Evolutionary conservation across 805 yeast genomes (phyloP).

Genomic region (Lipomyces mesembrius): DNA sequence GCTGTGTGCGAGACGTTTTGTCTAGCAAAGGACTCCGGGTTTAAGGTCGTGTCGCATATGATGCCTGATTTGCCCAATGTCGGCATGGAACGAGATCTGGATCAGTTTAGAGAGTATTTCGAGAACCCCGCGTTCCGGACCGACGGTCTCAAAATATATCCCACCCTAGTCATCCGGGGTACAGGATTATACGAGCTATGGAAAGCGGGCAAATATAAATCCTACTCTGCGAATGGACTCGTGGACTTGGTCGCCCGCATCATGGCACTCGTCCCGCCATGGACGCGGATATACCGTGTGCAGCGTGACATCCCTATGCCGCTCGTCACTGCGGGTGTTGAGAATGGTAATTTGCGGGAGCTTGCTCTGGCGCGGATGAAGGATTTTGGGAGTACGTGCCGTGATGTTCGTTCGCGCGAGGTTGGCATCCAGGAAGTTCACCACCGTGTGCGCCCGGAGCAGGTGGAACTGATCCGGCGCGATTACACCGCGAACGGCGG

Average conservation of each 20-base stretch:
- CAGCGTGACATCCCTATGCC: constrained; percentile 99
- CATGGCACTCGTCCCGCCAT: constrained; percentile 95
- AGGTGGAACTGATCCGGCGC: constrained; percentile 91
- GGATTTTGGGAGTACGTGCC: constrained; percentile 93
- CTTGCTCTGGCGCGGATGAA: constrained; percentile 96
- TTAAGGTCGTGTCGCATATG: constrained; percentile 97
- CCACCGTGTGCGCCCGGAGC: constrained; percentile 95
- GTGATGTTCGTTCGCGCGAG: constrained; percentile 97
- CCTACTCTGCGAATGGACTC: constrained; percentile 91
- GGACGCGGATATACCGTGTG: constrained; percentile 98
- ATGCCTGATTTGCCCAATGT: constrained; percentile 99
- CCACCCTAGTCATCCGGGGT: constrained; percentile 95
- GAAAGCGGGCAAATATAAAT: constrained; percentile 93
- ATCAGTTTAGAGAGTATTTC: constrained; percentile 94
- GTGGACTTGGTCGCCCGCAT: constrained; percentile 95
- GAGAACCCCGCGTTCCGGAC: constrained; percentile 97
- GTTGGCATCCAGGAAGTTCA: constrained; percentile 99
- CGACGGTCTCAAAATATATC: constrained; percentile 93
- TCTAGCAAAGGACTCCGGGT: constrained; percentile 97
- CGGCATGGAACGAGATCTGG: constrained; percentile 97
- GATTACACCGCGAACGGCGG: constrained; percentile 98
- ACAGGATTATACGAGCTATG: constrained; percentile 96
- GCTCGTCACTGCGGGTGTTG: constrained; percentile 94
- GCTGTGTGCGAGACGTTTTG: constrained; percentile 96
- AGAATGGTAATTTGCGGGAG: constrained; percentile 94